Evolutionary conservation across 768 basidiomycete genomes (phyloP), one percentile per base, ranked within the genome.

Genomic region (Suillus tomentosus): DNA sequence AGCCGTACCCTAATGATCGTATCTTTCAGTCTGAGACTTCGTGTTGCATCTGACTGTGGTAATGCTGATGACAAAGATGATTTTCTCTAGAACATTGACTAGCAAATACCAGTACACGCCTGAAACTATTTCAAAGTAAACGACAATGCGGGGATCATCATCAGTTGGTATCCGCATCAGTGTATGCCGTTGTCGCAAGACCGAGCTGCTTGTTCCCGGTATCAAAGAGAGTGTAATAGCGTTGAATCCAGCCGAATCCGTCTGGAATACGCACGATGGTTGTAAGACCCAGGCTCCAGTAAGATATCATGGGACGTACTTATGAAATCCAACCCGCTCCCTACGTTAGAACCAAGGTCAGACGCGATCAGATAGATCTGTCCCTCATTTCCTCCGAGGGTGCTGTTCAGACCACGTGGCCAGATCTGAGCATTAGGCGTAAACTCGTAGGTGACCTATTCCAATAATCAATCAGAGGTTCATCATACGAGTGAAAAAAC

Each of bases 381-480:
- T 68, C 71, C 68, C 6, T 75, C 66, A 34, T 76, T 71, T 54
- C 90, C 90, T 62, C 87, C 87, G 15, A 91, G 80, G 40, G 75
- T 74, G 17, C 77, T 73, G 76, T 91, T 90, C 65, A 85, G 77
- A 3, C 77, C 68, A 58, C 86, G 84, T 1, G 89, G 89, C 87
- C 88, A 90, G 66, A 87, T 85, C 79, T 91, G 89, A 5, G 86
- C 88, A 68, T 89, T 87, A 17, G 85, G 72, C 4, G 84, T 86
- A 62, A 90, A 67, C 72, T 85, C 84, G 69, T 80, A 87, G 10
- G 80, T 81, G 17, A 74, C 75, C 82, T 85, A 64, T 51, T 42
- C 55, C 8, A 31, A 40, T 48, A 37, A n/a, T 37, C 59, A 47
- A 27, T 58, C 39, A 10, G 37, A 40, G 9, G 1, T 5, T 6